Evolutionary conservation across 441 rosid genomes (phyloP).

Genomic region (Corymbia citriodora): DNA sequence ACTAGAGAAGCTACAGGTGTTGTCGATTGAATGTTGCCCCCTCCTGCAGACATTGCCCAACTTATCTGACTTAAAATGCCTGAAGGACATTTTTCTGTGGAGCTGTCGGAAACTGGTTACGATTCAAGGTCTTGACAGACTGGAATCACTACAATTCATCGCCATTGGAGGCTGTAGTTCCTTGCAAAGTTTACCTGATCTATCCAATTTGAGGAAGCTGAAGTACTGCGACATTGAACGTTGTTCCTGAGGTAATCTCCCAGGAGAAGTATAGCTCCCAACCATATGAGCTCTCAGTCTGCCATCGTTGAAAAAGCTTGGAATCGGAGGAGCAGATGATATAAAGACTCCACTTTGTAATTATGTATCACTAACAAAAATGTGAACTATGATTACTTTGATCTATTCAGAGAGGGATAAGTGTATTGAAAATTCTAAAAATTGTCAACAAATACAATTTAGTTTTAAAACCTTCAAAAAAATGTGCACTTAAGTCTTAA

Average conservation of each 20-base stretch:
- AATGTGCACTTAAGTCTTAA: too few relatives aligned
- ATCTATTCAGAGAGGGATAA: too few relatives aligned
- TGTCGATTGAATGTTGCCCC: background rate
- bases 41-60: background rate
- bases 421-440: too few relatives aligned
- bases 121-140: background rate
- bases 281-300: background rate
- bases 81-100: background rate
- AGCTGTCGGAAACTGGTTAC: background rate
- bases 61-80: background rate
- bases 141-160: background rate
- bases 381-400: too few relatives aligned
- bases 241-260: background rate
- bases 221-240: background rate
- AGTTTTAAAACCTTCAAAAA: too few relatives aligned
- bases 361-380: background rate
- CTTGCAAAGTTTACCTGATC: background rate
- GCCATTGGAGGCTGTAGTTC: background rate
- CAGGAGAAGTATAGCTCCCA: background rate
- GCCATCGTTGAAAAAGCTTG: background rate
- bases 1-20: background rate
- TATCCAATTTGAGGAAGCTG: background rate
- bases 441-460: too few relatives aligned
- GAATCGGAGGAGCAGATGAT: background rate
- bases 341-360: background rate